Conservation (phyloP, 225 moss, liverwort and hornwort species). For the Bryum argenteum region DNA sequence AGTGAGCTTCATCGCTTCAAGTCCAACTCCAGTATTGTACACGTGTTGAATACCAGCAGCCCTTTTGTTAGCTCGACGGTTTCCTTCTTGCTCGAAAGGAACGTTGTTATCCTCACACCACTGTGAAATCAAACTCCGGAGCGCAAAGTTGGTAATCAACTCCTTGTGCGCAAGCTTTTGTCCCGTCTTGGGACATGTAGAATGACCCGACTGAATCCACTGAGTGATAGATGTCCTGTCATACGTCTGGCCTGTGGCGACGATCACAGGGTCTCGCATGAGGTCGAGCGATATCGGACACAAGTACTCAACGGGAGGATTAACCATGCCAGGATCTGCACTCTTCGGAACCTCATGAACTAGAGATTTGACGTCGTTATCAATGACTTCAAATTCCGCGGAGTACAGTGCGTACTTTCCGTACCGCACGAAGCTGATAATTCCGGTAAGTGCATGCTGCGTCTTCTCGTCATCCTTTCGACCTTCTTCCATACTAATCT, state of each 20-base stretch:
- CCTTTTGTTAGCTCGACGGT: constrained; percentile 26
- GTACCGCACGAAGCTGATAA: constrained; percentile 61
- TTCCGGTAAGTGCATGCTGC: constrained; percentile 36
- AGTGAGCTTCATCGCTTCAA: constrained; percentile 60
- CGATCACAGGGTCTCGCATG: constrained; percentile 71
- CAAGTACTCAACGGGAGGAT: constrained; percentile 59
- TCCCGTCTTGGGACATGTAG: constrained; percentile 66
- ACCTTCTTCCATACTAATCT: constrained; percentile 32
- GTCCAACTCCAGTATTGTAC: constrained; percentile 39
- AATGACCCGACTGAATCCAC: constrained; percentile 60
- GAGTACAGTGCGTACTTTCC: constrained; percentile 58
- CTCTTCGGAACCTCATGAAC: constrained; percentile 44
- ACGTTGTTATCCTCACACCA: constrained; percentile 71
- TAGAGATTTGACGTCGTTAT: constrained; percentile 25
- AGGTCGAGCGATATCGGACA: constrained; percentile 72
- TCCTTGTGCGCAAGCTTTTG: constrained; percentile 55
- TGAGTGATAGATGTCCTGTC: constrained; percentile 55
- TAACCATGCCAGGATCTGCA: constrained; percentile 20
- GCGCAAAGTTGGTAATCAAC: constrained; percentile 50
- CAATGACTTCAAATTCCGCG: constrained; percentile 34
- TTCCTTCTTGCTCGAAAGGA: constrained; percentile 42
- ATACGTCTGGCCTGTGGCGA: constrained; percentile 75
- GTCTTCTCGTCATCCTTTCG: constrained; percentile 19
- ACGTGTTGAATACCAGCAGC: constrained; percentile 42
- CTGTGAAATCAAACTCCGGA: constrained; percentile 60